Percentiles rank a stretch among this genome's conserved stretches.
These are phyloP conservation scores for Physocladia obscura DNA, from an alignment of 192 early-diverging fungal genomes.

Conservation along the genomic window DNA sequence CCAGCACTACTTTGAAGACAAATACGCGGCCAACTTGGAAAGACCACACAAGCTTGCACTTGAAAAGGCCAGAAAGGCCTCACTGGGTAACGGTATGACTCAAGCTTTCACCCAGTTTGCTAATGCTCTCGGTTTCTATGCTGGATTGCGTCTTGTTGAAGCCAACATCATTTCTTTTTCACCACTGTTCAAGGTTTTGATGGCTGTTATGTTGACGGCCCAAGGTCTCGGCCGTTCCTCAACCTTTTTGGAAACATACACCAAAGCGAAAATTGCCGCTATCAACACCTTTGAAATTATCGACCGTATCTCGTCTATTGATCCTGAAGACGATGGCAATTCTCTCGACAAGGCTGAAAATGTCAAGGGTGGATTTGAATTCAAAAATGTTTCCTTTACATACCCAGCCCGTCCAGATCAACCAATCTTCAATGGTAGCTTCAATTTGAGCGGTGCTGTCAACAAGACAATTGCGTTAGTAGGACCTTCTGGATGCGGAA, in stretches of 20 bases:
- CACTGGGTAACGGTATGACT: constrained; percentile 71
- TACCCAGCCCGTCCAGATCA: constrained; percentile 66
- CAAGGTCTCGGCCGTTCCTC: constrained; percentile 44
- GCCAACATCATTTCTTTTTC: constrained; percentile 38
- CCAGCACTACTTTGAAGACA: constrained; percentile 67
- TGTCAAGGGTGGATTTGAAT: constrained; percentile 44
- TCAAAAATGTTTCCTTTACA: constrained; percentile 44
- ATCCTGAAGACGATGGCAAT: constrained; percentile 53
- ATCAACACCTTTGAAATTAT: constrained; percentile 43
- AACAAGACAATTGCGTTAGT: constrained; percentile 70
- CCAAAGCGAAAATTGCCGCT: constrained; percentile 51
- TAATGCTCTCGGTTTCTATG: constrained; percentile 81
- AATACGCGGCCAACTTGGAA: constrained; percentile 61
- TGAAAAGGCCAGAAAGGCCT: constrained; percentile 61
- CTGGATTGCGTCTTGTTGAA: constrained; percentile 65
- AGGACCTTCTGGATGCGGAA: constrained; percentile 77
- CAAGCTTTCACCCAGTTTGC: constrained; percentile 75
- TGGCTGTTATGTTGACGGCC: constrained; percentile 48
- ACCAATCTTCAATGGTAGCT: constrained; percentile 47
- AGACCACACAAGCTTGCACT: constrained; percentile 69
- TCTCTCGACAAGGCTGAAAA: constrained; percentile 26
- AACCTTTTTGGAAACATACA: constrained; percentile 47
- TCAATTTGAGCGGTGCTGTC: constrained; percentile 55
- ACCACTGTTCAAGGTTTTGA: constrained; percentile 41
- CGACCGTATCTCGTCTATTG: constrained; percentile 46